Evolutionary conservation across 164 flowering plant genomes (phyloP).

Genomic region (Akebia trifoliata): DNA sequence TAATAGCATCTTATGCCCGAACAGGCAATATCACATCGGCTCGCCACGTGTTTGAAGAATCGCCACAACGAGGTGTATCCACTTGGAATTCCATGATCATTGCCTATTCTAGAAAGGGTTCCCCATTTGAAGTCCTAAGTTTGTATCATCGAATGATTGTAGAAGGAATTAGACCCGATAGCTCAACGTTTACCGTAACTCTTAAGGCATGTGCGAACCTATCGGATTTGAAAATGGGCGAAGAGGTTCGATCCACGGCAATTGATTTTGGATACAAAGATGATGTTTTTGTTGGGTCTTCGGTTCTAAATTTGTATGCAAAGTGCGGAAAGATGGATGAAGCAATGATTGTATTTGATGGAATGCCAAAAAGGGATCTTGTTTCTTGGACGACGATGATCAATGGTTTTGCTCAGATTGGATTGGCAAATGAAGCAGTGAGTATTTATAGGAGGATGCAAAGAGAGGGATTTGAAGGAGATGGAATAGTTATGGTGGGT

Average conservation of each 20-base stretch:
- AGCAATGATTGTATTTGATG: conserved; percentile 16
- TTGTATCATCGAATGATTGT: conserved; percentile 8
- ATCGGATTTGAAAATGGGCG: conserved; percentile 15
- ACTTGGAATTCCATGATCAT: conserved; percentile 28
- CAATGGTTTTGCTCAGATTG: conserved; percentile 20
- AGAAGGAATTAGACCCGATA: conserved; percentile 18
- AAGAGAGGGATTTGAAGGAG: conserved; percentile 17
- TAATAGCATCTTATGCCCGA: conserved; percentile 18
- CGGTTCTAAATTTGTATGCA: conserved; percentile 21
- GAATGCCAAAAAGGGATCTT: conserved; percentile 20
- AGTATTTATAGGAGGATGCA: conserved; percentile 19
- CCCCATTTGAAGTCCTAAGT: conserved; percentile 8
- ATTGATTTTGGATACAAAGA: conserved; percentile 18
- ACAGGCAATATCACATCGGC: conserved; percentile 18
- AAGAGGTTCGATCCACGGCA: conserved; percentile 12
- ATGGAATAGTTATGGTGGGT: conserved; percentile 25
- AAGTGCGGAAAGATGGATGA: conserved; percentile 24
- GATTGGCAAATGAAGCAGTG: conserved; percentile 18
- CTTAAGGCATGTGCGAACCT: conserved; percentile 21
- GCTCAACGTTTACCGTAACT: conserved; percentile 22
- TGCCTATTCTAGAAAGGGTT: conserved; percentile 16
- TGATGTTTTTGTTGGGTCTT: conserved; percentile 29
- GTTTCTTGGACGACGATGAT: conserved; percentile 27
- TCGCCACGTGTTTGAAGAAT: conserved; percentile 20
- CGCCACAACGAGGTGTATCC: conserved; percentile 13